Evolutionary conservation across 768 basidiomycete species (phyloP).

Genomic region (Leccinum pellstonianum): DNA sequence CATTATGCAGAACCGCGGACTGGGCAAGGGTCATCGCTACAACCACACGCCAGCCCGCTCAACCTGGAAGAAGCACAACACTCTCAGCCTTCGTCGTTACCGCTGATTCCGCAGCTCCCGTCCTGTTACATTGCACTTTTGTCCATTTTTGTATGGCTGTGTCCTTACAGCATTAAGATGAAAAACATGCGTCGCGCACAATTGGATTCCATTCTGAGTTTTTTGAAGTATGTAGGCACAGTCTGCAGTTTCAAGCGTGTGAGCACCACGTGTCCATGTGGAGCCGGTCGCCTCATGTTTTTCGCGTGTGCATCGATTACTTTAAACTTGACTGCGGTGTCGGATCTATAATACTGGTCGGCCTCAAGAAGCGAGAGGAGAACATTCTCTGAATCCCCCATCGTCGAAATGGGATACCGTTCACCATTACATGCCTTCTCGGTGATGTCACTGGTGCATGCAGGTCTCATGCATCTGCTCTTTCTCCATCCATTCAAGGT

Average conservation of each 20-base stretch:
- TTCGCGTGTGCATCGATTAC: slow-evolving; percentile 18
- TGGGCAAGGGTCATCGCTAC: slow-evolving; percentile 94
- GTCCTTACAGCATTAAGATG: slow-evolving; percentile 9
- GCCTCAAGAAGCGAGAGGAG: not conserved
- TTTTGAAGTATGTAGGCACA: not conserved
- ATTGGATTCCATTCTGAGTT: not conserved
- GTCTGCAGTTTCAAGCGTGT: not conserved
- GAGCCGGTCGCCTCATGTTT: slow-evolving; percentile 17
- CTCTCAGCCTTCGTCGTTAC: slow-evolving; percentile 87
- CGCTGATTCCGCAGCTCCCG: slow-evolving; percentile 44
- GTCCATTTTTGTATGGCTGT: slow-evolving; percentile 31
- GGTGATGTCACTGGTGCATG: slow-evolving; percentile 15
- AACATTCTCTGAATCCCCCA: slow-evolving; percentile 9
- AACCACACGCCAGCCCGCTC: slow-evolving; percentile 90
- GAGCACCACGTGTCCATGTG: not conserved
- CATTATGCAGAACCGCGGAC: slow-evolving; percentile 77
- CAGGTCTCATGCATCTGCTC: slow-evolving; percentile 4
- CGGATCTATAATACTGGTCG: not conserved
- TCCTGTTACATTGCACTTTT: slow-evolving; percentile 17
- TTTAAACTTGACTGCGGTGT: slow-evolving; percentile 14
- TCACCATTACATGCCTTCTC: slow-evolving; percentile 17
- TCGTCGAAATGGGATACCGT: slow-evolving; percentile 13
- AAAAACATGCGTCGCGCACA: slow-evolving; percentile 12
- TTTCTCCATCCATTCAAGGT: slow-evolving; percentile 2
- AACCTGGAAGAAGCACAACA: slow-evolving; percentile 99